phyloP scores from a whole-genome alignment of 345 rosid genomes.

The Erysimum cheiranthoides region DNA sequence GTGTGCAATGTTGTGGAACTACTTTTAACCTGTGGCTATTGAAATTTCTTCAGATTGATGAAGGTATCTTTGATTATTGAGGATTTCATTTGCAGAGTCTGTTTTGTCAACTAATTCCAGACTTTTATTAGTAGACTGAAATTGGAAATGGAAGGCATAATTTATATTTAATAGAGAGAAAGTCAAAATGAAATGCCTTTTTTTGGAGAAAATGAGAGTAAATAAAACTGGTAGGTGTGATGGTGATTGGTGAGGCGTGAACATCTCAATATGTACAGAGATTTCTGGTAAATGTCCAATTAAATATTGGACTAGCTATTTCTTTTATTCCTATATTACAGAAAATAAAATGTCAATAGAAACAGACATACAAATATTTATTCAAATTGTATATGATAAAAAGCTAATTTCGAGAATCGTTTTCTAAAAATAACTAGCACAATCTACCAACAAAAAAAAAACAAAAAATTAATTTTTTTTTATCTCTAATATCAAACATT shows the following conservation, averaged over 20 bases:
- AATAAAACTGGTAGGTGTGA: conserved; percentile 31
- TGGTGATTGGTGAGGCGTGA: conserved; percentile 25
- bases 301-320: not conserved
- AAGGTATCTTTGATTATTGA: not conserved
- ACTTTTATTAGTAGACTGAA: too few relatives aligned
- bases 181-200: not conserved
- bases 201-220: not conserved
- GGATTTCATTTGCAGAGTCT: not conserved
- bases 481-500: too few relatives aligned
- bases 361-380: not conserved
- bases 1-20: conserved; percentile 2
- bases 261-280: conserved; percentile 1
- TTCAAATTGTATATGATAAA: not conserved
- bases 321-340: too few relatives aligned
- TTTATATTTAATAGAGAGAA: not conserved
- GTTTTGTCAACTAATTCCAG: not conserved
- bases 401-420: not conserved
- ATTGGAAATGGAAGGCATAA: conserved; percentile 1
- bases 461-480: too few relatives aligned
- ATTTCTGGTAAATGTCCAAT: conserved; percentile 9
- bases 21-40: not conserved
- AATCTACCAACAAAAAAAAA: too few relatives aligned
- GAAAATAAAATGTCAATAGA: not conserved
- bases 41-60: not conserved
- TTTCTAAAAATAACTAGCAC: too few relatives aligned